phyloP scores from a whole-genome alignment of 2,329 filamentous ascomycete genomes.

The Fusarium sulawesiense region DNA sequence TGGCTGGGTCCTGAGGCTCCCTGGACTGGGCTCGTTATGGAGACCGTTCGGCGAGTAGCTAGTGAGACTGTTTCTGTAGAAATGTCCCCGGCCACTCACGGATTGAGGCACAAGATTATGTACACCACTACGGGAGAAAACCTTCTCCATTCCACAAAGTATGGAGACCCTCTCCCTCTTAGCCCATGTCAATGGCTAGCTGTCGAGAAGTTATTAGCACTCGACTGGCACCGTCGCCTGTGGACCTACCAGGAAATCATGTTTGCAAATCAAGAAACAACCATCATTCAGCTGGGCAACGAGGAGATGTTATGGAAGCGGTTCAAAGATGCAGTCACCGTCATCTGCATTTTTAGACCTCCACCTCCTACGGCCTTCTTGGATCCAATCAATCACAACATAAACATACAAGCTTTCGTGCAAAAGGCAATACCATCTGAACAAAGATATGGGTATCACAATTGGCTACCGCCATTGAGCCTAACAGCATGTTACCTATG shows the following conservation, averaged over 20 bases:
- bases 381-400: too few species aligned
- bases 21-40: not conserved
- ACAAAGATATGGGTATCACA: too few species aligned
- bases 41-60: not conserved
- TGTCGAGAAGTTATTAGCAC: not conserved
- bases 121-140: too few species aligned
- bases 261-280: not conserved
- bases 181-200: not conserved
- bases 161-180: not conserved
- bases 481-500: too few species aligned
- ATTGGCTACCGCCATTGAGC: too few species aligned
- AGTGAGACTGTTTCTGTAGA: not conserved
- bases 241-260: not conserved
- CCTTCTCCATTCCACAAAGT: not conserved
- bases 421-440: too few species aligned
- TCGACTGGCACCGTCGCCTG: not conserved
- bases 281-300: not conserved
- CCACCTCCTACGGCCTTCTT: too few species aligned
- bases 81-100: too few species aligned
- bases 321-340: not conserved
- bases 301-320: not conserved
- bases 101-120: not conserved
- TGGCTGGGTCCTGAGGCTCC: constrained; percentile 4
- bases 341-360: too few species aligned
- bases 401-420: too few species aligned